Base-by-base conservation (phyloP, 1,284 basidiomycete species). In the Pyrrhoderma noxium region DNA sequence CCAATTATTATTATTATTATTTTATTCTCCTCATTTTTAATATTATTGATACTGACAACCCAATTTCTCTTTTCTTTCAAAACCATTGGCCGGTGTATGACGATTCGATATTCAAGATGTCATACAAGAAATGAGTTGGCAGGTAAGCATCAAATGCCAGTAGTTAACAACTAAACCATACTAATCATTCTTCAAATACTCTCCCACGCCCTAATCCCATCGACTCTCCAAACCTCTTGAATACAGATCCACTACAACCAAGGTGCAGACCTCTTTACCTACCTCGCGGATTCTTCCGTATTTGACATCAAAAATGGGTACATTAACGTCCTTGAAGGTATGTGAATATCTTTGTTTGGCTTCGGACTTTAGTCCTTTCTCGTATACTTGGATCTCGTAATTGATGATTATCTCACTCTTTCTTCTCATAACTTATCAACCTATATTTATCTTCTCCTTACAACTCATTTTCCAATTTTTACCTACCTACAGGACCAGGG, bases 191-290 rank as follows among this genome's bases (percentile, higher is more conserved):
- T 19, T 25, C 9, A n/a, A n/a, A n/a, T n/a, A n/a, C n/a, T n/a
- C n/a, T n/a, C n/a, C n/a, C n/a, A n/a, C n/a, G n/a, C n/a, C n/a
- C n/a, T n/a, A n/a, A n/a, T n/a, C n/a, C n/a, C n/a, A n/a, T n/a
- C n/a, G n/a, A n/a, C n/a, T n/a, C n/a, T n/a, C n/a, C n/a, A n/a
- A n/a, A n/a, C n/a, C n/a, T n/a, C n/a, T n/a, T n/a, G n/a, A n/a
- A n/a, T n/a, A n/a, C 51, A 82, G 80, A 86, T 88, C 60, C 83
- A 89, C 65, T 87, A 87, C 68, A 87, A 88, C 64, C 66, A 76
- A 57, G 77, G 77, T 22, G 80, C 77, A 41, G 85, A 89, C 60
- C 72, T 89, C 13, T 77, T 81, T 62, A 88, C 83, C 1, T 82
- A 80, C 65, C 70, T 87, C 31, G 59, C 61, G n/a, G 72, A 80